Evolutionary conservation across 805 yeast genomes (phyloP).

Genomic region (Candida suzukii): DNA sequence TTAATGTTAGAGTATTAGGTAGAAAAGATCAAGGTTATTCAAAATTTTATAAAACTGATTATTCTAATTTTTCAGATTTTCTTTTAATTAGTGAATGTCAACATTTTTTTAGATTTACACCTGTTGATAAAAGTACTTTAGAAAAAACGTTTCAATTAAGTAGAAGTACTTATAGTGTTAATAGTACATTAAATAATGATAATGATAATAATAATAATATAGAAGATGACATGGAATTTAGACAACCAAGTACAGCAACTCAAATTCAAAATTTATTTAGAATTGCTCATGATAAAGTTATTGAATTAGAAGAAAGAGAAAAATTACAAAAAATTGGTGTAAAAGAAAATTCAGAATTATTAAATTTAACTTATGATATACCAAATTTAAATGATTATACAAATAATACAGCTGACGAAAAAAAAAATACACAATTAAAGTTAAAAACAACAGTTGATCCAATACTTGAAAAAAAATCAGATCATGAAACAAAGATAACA

Average conservation of each 20-base stretch:
- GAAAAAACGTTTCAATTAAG: neutral
- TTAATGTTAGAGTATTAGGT: constrained; percentile 47
- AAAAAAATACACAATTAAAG: constrained; percentile 10
- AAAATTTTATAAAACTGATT: constrained; percentile 4
- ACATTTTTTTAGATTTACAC: constrained; percentile 13
- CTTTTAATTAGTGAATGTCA: constrained; percentile 15
- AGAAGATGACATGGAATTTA: neutral
- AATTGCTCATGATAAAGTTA: constrained; percentile 7
- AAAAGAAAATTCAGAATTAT: constrained; percentile 8
- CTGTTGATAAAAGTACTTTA: constrained; percentile 1
- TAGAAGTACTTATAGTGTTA: too few relatives aligned
- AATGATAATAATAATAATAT: too few relatives aligned
- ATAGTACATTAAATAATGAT: too few relatives aligned
- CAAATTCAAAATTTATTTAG: constrained; percentile 12
- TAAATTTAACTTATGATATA: constrained; percentile 10
- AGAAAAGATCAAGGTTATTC: constrained; percentile 10
- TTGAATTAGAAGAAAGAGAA: constrained; percentile 8
- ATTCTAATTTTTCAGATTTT: constrained; percentile 7
- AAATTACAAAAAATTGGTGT: constrained; percentile 13
- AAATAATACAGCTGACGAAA: constrained; percentile 3
- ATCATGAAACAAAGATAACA: neutral
- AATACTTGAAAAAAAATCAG: neutral
- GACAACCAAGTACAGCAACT: constrained; percentile 7
- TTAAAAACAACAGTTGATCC: constrained; percentile 7
- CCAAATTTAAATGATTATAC: constrained; percentile 8